phyloP scores from a whole-genome alignment of 192 early-diverging fungal genomes.

The Backusella tuberculispora region DNA sequence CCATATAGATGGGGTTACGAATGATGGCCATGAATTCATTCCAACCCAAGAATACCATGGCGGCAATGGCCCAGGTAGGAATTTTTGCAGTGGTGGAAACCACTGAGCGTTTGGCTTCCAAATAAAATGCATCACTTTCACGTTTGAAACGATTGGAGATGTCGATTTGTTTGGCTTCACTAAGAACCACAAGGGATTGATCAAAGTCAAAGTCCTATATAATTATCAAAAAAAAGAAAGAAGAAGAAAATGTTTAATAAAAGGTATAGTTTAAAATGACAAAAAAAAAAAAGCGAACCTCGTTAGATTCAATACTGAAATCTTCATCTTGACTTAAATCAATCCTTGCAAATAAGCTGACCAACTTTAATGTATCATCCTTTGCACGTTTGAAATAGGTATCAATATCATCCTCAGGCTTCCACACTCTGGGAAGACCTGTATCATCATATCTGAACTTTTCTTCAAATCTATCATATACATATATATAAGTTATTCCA shows the following conservation, averaged over 20 bases:
- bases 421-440: constrained; percentile 95
- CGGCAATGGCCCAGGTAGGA: constrained; percentile 82
- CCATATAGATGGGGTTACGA: constrained; percentile 83
- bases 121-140: constrained; percentile 88
- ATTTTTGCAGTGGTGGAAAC: constrained; percentile 86
- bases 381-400: constrained; percentile 76
- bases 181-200: constrained; percentile 63
- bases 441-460: constrained; percentile 93
- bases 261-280: no score
- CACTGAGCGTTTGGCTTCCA: constrained; percentile 96
- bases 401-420: constrained; percentile 94
- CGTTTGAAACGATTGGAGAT: constrained; percentile 82
- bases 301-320: constrained; percentile 41
- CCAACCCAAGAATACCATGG: constrained; percentile 89
- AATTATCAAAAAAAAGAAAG: no score
- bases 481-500: background rate
- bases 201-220: constrained; percentile 58
- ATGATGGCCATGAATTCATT: constrained; percentile 92
- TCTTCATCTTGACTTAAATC: constrained; percentile 52
- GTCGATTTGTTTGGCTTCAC: constrained; percentile 65
- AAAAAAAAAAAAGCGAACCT: constrained; percentile 24
- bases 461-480: constrained; percentile 73
- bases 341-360: constrained; percentile 76
- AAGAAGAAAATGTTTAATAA: background rate
- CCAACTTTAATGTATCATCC: constrained; percentile 65